These are phyloP conservation scores for Ogataea wickerhamii DNA, from an alignment of 805 yeast genomes.

Conservation along the genomic window DNA sequence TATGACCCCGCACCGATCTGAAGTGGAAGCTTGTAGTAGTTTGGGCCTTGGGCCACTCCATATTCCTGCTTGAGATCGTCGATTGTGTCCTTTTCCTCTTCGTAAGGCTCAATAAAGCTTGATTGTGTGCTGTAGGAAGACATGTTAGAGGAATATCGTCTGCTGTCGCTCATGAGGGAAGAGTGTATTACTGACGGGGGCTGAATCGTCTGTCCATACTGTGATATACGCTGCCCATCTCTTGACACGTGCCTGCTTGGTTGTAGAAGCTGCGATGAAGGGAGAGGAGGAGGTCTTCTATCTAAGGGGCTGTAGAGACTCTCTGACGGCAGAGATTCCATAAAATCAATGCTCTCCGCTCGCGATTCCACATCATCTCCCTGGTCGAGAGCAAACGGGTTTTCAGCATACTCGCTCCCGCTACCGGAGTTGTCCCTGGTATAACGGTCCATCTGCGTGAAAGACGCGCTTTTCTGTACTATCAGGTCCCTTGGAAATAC, in stretches of 20 bases:
- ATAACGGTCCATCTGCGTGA: background rate
- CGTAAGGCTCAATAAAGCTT: background rate
- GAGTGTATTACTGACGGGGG: background rate
- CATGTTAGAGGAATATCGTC: background rate
- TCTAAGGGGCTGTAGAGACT: background rate
- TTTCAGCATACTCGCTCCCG: background rate
- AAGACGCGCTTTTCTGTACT: no score
- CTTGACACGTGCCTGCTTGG: background rate
- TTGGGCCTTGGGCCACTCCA: background rate
- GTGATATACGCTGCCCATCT: background rate
- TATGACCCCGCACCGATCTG: background rate
- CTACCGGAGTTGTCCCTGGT: background rate
- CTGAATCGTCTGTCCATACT: background rate
- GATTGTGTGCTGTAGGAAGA: constrained; percentile 1
- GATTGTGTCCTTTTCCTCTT: background rate
- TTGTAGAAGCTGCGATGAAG: background rate
- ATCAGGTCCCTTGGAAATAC: no score
- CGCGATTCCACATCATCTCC: background rate
- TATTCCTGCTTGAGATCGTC: background rate
- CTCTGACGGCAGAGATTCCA: background rate
- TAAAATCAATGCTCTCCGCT: background rate
- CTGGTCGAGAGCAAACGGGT: constrained; percentile 1
- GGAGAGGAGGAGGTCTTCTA: background rate
- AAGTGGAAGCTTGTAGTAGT: background rate
- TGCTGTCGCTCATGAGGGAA: background rate